These are phyloP conservation scores for Microbotryomycetes sp. DNA, from an alignment of 1,284 basidiomycete genomes.

Conservation along the genomic window DNA sequence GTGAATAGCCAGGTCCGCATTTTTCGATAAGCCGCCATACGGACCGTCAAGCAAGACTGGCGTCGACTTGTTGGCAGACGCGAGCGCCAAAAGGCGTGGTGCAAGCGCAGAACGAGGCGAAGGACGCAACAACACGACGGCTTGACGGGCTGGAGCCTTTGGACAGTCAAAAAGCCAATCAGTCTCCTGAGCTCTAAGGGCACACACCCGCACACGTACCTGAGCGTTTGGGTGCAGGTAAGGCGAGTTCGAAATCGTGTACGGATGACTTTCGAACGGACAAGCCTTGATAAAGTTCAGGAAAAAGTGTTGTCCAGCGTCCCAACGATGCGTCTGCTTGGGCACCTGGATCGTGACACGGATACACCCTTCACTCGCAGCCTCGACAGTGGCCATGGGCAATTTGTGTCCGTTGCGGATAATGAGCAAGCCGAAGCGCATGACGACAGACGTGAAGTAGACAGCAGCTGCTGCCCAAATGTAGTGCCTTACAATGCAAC, in stretches of 20 bases:
- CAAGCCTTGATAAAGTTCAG: constrained; percentile 36
- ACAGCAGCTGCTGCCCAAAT: constrained; percentile 42
- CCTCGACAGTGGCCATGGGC: constrained; percentile 38
- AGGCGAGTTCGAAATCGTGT: constrained; percentile 43
- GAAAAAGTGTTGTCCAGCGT: constrained; percentile 46
- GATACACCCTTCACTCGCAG: constrained; percentile 39
- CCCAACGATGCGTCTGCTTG: constrained; percentile 36
- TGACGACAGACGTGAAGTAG: constrained; percentile 38
- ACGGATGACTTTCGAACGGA: constrained; percentile 45
- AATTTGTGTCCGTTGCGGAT: constrained; percentile 34
- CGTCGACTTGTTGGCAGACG: constrained; percentile 6
- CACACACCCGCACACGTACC: neutral
- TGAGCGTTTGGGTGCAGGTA: constrained; percentile 18
- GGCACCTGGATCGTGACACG: constrained; percentile 33
- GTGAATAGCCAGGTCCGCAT: constrained; percentile 37
- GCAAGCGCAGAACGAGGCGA: constrained; percentile 10
- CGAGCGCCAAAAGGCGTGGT: constrained; percentile 16
- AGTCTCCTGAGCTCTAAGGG: neutral
- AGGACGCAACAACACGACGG: constrained; percentile 13
- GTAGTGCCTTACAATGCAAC: constrained; percentile 38
- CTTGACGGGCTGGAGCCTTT: neutral
- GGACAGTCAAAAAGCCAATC: no score
- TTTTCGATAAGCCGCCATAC: constrained; percentile 40
- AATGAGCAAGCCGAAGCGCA: constrained; percentile 40
- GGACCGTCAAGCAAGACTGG: constrained; percentile 45